A percentile compares a stretch with the other conserved stretches of the same genome.
phyloP scores from a whole-genome alignment of 1,284 basidiomycete genomes.

The Calocybe gambosa region DNA sequence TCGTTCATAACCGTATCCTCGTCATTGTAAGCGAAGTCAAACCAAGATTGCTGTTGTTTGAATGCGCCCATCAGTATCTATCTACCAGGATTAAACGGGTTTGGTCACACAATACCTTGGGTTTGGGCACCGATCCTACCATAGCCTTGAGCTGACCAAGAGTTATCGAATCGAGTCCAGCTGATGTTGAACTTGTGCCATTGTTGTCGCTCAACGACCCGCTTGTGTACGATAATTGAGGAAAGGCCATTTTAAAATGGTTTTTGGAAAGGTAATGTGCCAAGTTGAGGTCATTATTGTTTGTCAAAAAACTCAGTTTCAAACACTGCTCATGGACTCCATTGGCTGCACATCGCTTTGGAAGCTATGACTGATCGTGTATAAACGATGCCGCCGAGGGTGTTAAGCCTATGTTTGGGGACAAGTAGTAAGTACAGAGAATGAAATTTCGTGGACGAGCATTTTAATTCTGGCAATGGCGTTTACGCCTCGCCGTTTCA shows the following conservation, averaged over 20 bases:
- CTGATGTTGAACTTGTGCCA: constrained; percentile 15
- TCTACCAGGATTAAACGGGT: constrained; percentile 11
- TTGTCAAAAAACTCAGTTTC: background rate
- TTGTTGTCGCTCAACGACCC: constrained; percentile 19
- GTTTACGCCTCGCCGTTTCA: background rate
- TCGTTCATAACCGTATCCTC: constrained; percentile 94
- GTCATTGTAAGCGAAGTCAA: constrained; percentile 91
- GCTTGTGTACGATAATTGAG: constrained; percentile 21
- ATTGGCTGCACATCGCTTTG: too few species aligned
- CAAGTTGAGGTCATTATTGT: background rate
- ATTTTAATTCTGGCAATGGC: too few species aligned
- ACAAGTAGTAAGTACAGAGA: too few species aligned
- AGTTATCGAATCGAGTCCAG: constrained; percentile 65
- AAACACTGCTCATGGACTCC: too few species aligned
- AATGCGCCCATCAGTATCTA: constrained; percentile 9
- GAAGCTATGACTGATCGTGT: too few species aligned
- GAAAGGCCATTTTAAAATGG: constrained; percentile 19
- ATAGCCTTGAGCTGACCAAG: constrained; percentile 77
- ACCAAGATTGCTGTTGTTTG: constrained; percentile 67
- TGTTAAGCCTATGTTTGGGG: too few species aligned
- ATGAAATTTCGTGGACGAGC: too few species aligned
- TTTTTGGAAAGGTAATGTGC: background rate
- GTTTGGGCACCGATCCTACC: constrained; percentile 65
- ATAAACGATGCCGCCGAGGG: too few species aligned
- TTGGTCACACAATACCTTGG: constrained; percentile 50